Evolutionary conservation across 2,329 filamentous ascomycete genomes (phyloP).

Genomic region (Macrophomina tecta): DNA sequence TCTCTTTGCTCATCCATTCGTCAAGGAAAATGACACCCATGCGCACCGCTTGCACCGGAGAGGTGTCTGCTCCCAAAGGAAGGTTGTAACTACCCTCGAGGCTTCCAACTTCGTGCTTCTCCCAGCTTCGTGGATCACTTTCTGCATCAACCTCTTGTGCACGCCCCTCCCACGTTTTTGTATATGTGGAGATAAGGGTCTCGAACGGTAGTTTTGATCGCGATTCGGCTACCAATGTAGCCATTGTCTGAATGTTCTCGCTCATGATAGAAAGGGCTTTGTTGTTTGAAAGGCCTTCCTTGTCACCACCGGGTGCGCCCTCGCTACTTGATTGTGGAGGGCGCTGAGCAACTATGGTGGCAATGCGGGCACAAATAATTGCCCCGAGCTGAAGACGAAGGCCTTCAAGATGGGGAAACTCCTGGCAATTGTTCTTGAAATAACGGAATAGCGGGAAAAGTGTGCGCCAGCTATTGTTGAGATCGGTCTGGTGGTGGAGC

Average conservation of each 20-base stretch:
- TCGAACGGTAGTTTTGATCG: slow-evolving; percentile 39
- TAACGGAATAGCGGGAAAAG: slow-evolving; percentile 44
- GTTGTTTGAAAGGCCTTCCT: background rate
- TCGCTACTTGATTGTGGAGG: slow-evolving; percentile 24
- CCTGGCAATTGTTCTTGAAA: slow-evolving; percentile 36
- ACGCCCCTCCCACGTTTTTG: slow-evolving; percentile 43
- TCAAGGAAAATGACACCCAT: slow-evolving; percentile 50
- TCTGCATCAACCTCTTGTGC: slow-evolving; percentile 18
- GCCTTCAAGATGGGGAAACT: slow-evolving; percentile 47
- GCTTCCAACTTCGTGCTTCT: slow-evolving; percentile 42
- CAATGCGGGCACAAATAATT: slow-evolving; percentile 48
- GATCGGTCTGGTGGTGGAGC: slow-evolving; percentile 40
- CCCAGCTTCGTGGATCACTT: slow-evolving; percentile 34
- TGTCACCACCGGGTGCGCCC: background rate
- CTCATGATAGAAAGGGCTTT: slow-evolving; percentile 20
- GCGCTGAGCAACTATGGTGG: slow-evolving; percentile 41
- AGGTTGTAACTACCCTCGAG: slow-evolving; percentile 48
- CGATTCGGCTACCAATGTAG: slow-evolving; percentile 16
- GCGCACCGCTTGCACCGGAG: slow-evolving; percentile 52
- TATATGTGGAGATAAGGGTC: slow-evolving; percentile 44
- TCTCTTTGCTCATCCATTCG: slow-evolving; percentile 46
- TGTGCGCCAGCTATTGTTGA: slow-evolving; percentile 46
- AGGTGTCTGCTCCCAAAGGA: slow-evolving; percentile 48
- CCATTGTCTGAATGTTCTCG: slow-evolving; percentile 18
- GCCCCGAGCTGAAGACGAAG: slow-evolving; percentile 49